Base-by-base conservation (phyloP, 2,329 filamentous ascomycete genomes). In the Trematosphaeria pertusa region DNA sequence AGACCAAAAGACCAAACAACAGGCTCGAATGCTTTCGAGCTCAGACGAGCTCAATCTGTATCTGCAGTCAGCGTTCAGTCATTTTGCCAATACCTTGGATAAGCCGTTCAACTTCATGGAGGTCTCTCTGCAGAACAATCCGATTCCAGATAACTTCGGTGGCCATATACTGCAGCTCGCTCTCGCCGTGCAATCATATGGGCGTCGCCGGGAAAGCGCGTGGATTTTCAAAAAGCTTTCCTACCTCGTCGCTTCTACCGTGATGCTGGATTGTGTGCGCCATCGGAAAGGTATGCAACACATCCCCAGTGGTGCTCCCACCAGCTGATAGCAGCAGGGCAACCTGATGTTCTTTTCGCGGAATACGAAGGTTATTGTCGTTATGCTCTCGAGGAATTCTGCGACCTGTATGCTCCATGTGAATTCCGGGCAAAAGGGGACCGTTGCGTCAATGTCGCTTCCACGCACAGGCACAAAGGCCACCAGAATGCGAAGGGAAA, bases 31-130 rank as follows among this genome's bases (percentile, higher is more conserved):
- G 75, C 61, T 80, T 2, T 71, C 75, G 10, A 73, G 75, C 28
- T 70, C 74, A 1, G 75, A 78, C 11, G 71, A 78, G 17, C 60
- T 82, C 5, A 73, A 80, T 30, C 54, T 65, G 0, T 81, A 80
- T 53, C 61, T 82, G 2, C 73, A 80, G 53, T 70, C 62, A 18
- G 79, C 76, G 0, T 81, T 80, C 52, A 74, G 78, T 37, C 80
- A 82, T 50, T 82, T 79, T 44, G 66, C 76, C 2, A 62, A 61
- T 1, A 65, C 72, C 30, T 60, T 81, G 4, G 69, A 78, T 36
- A 62, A 61, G 0, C 76, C 79, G 3, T 82, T 82, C 56, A 75
- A 82, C 53, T 81, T 82, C 51, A 74, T 81, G 30, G 63, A 77
- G 37, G 73, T 74, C 3, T 74, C 78, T 2, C 70, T 77, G 6